phyloP scores from a whole-genome alignment of 768 basidiomycete species.

The Tephrocybe sp. region DNA sequence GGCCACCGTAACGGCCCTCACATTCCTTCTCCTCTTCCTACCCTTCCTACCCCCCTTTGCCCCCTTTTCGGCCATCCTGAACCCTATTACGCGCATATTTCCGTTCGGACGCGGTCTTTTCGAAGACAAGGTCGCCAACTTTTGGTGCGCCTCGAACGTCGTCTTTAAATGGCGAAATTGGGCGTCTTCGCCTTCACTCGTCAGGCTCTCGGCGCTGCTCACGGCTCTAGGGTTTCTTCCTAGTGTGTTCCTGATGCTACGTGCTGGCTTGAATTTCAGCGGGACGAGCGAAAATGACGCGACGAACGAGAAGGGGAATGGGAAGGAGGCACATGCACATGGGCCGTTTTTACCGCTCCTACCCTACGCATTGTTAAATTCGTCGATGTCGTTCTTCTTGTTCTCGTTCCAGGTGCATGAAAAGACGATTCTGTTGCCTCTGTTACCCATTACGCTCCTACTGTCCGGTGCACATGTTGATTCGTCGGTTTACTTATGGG shows the following conservation, averaged over 20 bases:
- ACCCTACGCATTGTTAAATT: conserved; percentile 75
- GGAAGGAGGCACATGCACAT: conserved; percentile 20
- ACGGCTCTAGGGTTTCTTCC: conserved; percentile 75
- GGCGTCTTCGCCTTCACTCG: conserved; percentile 44
- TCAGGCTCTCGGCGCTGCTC: conserved; percentile 62
- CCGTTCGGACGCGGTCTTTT: conserved; percentile 89
- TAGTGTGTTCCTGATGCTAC: conserved; percentile 43
- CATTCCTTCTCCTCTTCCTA: conserved; percentile 70
- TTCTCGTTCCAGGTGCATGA: conserved; percentile 98
- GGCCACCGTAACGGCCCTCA: conserved; percentile 53
- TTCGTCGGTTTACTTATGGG: conserved; percentile 66
- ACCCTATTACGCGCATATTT: conserved; percentile 80
- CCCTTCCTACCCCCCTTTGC: conserved; percentile 78
- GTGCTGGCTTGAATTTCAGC: conserved; percentile 29
- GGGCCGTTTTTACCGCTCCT: conserved; percentile 63
- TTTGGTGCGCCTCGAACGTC: conserved; percentile 94
- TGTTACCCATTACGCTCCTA: conserved; percentile 81
- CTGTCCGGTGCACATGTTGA: conserved; percentile 53
- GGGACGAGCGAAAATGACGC: conserved; percentile 15
- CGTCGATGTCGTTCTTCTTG: conserved; percentile 89
- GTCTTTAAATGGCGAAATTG: conserved; percentile 78
- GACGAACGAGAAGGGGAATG: conserved; percentile 15
- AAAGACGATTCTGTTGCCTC: conserved; percentile 84
- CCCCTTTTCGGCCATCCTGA: conserved; percentile 44
- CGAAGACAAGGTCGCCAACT: conserved; percentile 96